Percentiles rank a stretch among this genome's conserved stretches.
Evolutionary conservation across 23 red algal genomes (phyloP).

Genomic region (Agarophyton chilense): DNA sequence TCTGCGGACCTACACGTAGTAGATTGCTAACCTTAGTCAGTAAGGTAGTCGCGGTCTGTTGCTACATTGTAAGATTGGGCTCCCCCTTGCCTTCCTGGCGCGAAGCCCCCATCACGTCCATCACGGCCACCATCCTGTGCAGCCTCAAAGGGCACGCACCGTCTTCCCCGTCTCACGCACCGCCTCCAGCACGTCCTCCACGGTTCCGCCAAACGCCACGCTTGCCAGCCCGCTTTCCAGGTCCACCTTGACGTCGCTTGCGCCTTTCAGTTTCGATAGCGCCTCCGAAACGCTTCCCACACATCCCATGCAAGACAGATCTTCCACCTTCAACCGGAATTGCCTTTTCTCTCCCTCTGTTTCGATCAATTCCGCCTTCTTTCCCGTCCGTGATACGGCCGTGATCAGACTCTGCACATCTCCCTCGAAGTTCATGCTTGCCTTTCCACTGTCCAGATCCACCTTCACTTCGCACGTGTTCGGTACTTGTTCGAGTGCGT

Average conservation of each 20-base stretch:
- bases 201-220: not conserved
- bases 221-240: not conserved
- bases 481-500: not conserved
- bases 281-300: not conserved
- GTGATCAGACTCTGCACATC: not conserved
- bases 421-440: not conserved
- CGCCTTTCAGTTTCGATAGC: not conserved
- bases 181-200: not conserved
- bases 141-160: not conserved
- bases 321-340: constrained; percentile 12
- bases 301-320: constrained; percentile 11
- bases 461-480: not conserved
- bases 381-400: constrained; percentile 32
- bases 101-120: too few relatives aligned
- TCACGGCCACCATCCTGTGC: too few relatives aligned
- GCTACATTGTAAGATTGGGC: too few relatives aligned
- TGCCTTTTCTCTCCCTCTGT: not conserved
- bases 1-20: too few relatives aligned
- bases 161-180: not conserved
- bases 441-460: not conserved
- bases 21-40: too few relatives aligned
- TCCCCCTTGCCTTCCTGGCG: too few relatives aligned
- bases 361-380: not conserved
- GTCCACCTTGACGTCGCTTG: not conserved
- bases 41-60: too few relatives aligned